Base-by-base conservation (phyloP, 2,329 filamentous ascomycete genomes). In the Fusarium illudens region DNA sequence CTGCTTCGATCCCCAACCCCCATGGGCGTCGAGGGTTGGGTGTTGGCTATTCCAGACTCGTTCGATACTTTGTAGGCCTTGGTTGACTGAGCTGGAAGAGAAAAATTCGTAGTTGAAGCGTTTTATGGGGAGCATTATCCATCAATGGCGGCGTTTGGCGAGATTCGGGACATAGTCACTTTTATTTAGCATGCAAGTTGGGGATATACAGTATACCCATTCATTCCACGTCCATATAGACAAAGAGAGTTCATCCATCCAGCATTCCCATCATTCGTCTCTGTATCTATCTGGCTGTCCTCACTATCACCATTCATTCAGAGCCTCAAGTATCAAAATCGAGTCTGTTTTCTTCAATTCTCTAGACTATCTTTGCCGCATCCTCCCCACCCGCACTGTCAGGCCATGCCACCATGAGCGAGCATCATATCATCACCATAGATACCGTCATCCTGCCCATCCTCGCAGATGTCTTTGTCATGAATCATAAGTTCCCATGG, bases 401-500 rank as follows among this genome's bases (percentile, higher is more conserved):
- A 15, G 13, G n/a, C 22, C 6, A 32, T 36, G 20, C 27, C 36
- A 27, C 34, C 33, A n/a, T 32, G 10, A 34, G 10, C n/a, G 29
- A 30, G 29, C n/a, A 22, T 48, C 12, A 37, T 20, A 58, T 51
- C 39, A 11, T 42, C 17, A 11, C 19, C n/a, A 37, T 27, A 30
- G 22, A 58, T 48, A 32, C 39, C 15, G 15, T 10, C 19, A 22
- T 34, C 20, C 13, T 51, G 32, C 5, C n/a, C 13, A 37, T 17
- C 19, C 25, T 19, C 17, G 19, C 11, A 11, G 42, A 34, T 19
- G 36, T 22, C 33, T 27, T 32, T 13, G 9, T 37, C 32, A 22
- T 46, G 17, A 54, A 50, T 58, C 62, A 51, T 61, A 25, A 58
- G 32, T 39, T 39, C 25, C 44, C 60, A n/a, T 58, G 20, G 30